Evolutionary conservation across 208 protist species (phyloP), one percentile per base, ranked within the genome.

Genomic region (Trichomonas tenax): DNA sequence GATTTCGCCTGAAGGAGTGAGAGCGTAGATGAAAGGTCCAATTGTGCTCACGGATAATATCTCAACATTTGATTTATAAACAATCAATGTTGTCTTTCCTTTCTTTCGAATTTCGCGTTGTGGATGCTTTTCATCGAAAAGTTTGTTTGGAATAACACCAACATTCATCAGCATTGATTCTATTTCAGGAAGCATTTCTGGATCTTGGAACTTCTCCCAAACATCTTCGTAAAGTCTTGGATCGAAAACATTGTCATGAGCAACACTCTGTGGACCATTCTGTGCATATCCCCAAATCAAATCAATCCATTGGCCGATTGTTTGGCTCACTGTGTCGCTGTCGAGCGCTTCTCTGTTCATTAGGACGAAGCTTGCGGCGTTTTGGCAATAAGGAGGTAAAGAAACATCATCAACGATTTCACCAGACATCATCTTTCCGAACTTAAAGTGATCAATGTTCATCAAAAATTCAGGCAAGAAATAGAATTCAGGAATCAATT

Each of bases 321-420:
- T 10, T 36, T 6, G 1, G 34, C 4, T 38, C 15, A 93, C 86
- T 34, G 44, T 49, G n/a, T 93, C 86, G n/a, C 86, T 51, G 48
- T 93, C 86, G 0, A 93, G 44, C 0, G 44, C 40, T 58, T 48
- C 34, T 51, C 86, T 41, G 15, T 93, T 41, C 15, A 38, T 48
- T 0, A 48, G 9, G 17, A 97, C 72, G 40, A 98, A 97, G 46
- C 96, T 31, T 34, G 26, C 0, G 21, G 96, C 63, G 11, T 10
- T n/a, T 38, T 4, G 0, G 8, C 96, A 95, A 97, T 97, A 98
- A 40, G 96, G 97, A 44, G 97, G 97, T 49, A 98, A 82, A 48
- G 63, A 14, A 34, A 98, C 97, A 63, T 97, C 95, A 90, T 89
- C 96, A 36, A 97, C 90, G n/a, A 11, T 0, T 26, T 63, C 26